These are phyloP conservation scores for Xylaria sp. DNA, from an alignment of 2,329 filamentous ascomycete species.

Conservation along the genomic window DNA sequence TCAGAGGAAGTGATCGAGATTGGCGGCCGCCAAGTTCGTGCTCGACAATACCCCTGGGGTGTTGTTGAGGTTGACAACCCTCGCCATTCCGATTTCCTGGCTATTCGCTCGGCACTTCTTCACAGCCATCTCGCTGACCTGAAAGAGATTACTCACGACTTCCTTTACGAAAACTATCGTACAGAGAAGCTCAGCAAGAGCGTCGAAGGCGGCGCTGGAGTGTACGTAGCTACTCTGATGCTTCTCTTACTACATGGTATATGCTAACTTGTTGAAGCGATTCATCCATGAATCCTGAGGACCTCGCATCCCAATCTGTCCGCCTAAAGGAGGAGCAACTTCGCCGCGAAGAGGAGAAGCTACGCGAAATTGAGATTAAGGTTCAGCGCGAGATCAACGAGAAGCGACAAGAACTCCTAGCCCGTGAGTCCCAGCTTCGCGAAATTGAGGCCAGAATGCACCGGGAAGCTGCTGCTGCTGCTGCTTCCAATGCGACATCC, in stretches of 20 bases:
- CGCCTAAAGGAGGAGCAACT: constrained; percentile 99
- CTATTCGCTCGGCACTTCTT: constrained; percentile 92
- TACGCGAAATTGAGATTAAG: constrained; percentile 99
- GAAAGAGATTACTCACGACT: constrained; percentile 99
- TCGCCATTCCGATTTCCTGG: constrained; percentile 97
- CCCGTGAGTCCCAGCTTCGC: constrained; percentile 96
- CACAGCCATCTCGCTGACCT: constrained; percentile 98
- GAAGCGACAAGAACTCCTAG: constrained; percentile 97
- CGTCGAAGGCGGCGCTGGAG: constrained; percentile 86
- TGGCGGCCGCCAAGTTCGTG: constrained; percentile 87
- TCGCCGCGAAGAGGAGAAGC: constrained; percentile 98
- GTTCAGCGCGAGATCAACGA: constrained; percentile 99
- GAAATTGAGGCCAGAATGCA: constrained; percentile 99
- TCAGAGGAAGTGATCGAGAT: constrained; percentile 96
- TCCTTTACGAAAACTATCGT: constrained; percentile 99
- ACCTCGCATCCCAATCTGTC: constrained; percentile 94
- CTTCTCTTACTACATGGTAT: background rate
- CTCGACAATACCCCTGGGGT: constrained; percentile 98
- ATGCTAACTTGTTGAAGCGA: constrained; percentile 58
- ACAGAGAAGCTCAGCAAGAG: constrained; percentile 99
- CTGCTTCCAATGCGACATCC: constrained; percentile 41
- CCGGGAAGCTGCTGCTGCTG: constrained; percentile 64
- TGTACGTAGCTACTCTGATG: constrained; percentile 66
- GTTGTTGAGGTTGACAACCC: constrained; percentile 99
- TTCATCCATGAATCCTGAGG: constrained; percentile 96